These are phyloP conservation scores for Solanum gandarillasii DNA, from an alignment of 257 asterid genomes.

Conservation along the genomic window DNA sequence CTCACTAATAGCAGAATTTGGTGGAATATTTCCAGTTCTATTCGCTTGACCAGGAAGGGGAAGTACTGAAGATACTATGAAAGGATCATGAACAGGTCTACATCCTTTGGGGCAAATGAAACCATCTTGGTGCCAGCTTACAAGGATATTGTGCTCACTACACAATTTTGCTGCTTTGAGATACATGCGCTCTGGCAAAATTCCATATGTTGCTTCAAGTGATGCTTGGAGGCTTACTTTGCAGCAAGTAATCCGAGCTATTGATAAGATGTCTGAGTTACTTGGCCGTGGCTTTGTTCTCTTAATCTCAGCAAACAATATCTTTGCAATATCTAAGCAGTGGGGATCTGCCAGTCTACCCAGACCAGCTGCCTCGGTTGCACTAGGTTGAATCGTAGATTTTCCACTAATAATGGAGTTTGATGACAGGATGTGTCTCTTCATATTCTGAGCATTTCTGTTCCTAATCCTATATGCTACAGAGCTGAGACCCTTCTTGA, in stretches of 20 bases:
- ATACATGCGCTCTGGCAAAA: slow-evolving; percentile 59
- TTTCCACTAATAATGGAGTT: slow-evolving; percentile 29
- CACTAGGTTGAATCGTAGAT: slow-evolving; percentile 30
- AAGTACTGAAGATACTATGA: slow-evolving; percentile 29
- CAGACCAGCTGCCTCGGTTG: slow-evolving; percentile 40
- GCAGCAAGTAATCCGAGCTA: slow-evolving; percentile 81
- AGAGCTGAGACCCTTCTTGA: slow-evolving; percentile 57
- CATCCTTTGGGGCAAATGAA: slow-evolving; percentile 81
- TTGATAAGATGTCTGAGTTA: slow-evolving; percentile 61
- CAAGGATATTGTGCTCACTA: slow-evolving; percentile 73
- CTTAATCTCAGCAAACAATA: slow-evolving; percentile 61
- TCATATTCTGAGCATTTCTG: slow-evolving; percentile 59
- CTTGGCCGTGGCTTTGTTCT: slow-evolving; percentile 69
- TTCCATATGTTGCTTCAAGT: slow-evolving; percentile 57
- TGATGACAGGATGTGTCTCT: slow-evolving; percentile 55
- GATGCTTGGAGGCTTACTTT: slow-evolving; percentile 55
- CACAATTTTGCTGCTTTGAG: slow-evolving; percentile 88
- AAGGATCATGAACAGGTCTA: slow-evolving; percentile 18
- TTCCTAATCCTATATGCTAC: slow-evolving; percentile 68
- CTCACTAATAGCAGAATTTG: slow-evolving; percentile 30
- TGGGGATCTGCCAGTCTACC: slow-evolving; percentile 75
- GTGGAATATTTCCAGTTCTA: slow-evolving; percentile 19
- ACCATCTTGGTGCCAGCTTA: slow-evolving; percentile 79
- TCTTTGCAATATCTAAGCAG: slow-evolving; percentile 77
- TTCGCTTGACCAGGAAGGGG: slow-evolving; percentile 25